These are phyloP conservation scores for Pseudocercospora crystallina DNA, from an alignment of 2,329 filamentous ascomycete genomes.

Conservation along the genomic window DNA sequence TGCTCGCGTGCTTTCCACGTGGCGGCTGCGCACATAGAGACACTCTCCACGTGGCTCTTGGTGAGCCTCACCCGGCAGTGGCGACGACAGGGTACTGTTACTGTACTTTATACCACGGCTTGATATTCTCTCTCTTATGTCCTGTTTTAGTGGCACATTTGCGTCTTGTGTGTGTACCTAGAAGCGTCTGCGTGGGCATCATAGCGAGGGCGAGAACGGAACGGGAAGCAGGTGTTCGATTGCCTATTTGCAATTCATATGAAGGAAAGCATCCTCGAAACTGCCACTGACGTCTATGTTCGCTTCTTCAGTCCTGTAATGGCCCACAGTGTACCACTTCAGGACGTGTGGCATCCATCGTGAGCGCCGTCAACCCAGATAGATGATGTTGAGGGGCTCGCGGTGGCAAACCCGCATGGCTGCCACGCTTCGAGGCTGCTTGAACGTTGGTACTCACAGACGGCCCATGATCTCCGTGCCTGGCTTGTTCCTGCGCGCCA, in stretches of 20 bases:
- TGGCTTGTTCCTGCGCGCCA: too few species aligned
- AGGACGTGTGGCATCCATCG: not conserved
- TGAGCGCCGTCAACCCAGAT: conserved; percentile 1
- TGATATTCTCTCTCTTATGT: conserved; percentile 9
- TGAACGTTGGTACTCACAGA: too few species aligned
- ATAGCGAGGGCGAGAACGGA: conserved; percentile 25
- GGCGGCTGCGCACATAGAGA: conserved; percentile 13
- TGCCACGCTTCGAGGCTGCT: not conserved
- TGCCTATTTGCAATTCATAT: conserved; percentile 7
- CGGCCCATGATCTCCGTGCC: too few species aligned
- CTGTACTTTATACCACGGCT: conserved; percentile 25
- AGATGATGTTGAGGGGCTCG: not conserved
- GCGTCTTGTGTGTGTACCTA: conserved; percentile 15
- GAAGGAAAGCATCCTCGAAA: not conserved
- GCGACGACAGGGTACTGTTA: conserved; percentile 22
- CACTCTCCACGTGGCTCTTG: conserved; percentile 1
- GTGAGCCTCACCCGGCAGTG: conserved; percentile 11
- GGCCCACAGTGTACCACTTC: not conserved
- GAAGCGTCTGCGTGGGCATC: conserved; percentile 20
- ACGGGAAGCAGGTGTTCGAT: conserved; percentile 12
- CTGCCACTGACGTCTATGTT: not conserved
- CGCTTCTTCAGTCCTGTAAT: not conserved
- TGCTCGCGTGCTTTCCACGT: conserved; percentile 15
- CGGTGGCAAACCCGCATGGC: conserved; percentile 2
- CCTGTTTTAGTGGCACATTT: conserved; percentile 10